Percentiles rank a stretch among this genome's conserved stretches.
These are phyloP conservation scores for Massospora cicadina DNA, from an alignment of 371 early-diverging fungal genomes.

Conservation along the genomic window DNA sequence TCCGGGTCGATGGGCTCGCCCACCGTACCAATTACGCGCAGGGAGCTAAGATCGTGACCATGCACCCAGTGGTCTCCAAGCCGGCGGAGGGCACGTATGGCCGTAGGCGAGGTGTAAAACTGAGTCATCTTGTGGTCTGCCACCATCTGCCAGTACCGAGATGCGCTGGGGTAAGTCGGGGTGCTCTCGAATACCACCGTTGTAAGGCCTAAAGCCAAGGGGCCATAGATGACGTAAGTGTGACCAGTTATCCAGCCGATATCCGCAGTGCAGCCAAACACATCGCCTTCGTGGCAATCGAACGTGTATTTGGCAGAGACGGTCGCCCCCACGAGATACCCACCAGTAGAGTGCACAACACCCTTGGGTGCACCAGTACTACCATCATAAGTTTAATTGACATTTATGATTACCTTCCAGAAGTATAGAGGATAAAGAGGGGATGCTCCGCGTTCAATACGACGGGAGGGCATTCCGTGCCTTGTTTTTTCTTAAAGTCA, in stretches of 20 bases:
- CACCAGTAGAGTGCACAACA: conserved; percentile 80
- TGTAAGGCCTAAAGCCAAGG: conserved; percentile 73
- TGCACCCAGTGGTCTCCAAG: conserved; percentile 68
- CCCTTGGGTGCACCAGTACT: conserved; percentile 93
- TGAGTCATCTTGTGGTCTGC: conserved; percentile 82
- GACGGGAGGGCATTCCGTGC: conserved; percentile 63
- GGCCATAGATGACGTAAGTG: conserved; percentile 90
- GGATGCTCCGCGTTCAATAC: conserved; percentile 85
- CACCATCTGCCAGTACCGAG: conserved; percentile 67
- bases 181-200: conserved; percentile 85
- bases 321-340: conserved; percentile 82
- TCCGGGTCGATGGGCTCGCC: conserved; percentile 98
- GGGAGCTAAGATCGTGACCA: conserved; percentile 47
- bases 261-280: conserved; percentile 70
- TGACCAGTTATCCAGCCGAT: conserved; percentile 74
- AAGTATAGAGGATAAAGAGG: conserved; percentile 92
- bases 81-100: conserved; percentile 82
- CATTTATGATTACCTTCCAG: conserved; percentile 26
- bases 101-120: conserved; percentile 97
- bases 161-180: conserved; percentile 69
- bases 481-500: neutral
- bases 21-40: conserved; percentile 87
- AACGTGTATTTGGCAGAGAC: conserved; percentile 80
- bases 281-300: conserved; percentile 67
- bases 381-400: neutral